Evolutionary conservation across 148 eudicot species (phyloP), one percentile per base, ranked within the genome.

Genomic region (Chenopodium quinoa): DNA sequence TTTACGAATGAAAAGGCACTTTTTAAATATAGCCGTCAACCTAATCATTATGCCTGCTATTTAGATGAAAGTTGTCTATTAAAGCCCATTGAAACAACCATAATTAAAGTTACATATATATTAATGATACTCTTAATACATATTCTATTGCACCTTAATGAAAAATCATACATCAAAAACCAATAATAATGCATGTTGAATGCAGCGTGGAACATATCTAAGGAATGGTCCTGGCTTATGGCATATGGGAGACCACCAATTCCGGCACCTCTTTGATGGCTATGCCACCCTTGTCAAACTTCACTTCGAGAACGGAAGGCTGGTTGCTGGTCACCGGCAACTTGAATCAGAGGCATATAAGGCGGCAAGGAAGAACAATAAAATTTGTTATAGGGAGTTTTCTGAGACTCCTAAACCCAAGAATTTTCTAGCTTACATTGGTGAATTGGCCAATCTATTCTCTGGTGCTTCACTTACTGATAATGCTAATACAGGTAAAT

Each of bases 251-350:
- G 96, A 94, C 86, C 90, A 97, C 91, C 72, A 90, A 73, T 92
- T 97, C 86, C 88, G 98, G 66, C 99, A 97, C 87, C 95, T 97
- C 78, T 97, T 97, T 74, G 99, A 97, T 76, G 99, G 98, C 82
- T 97, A 94, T 66, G 95, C 99, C 80, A 97, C 99, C 82, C 87
- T 97, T 1, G 99, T 97, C 79, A 87, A 92, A 56, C 97, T 97
- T 32, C 91, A 85, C 64, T 97, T 97, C 66, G 88, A 92, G 22
- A 80, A 80, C 7, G 98, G 98, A 47, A 80, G 81, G 44, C 81
- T 92, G 8, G 50, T 58, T 2, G 94, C 91, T 84, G 92, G 86
- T 52, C 99, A 97, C 85, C 93, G 98, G 0, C 99, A 97, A 80
- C 80, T 97, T 50, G 94, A 97, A 73, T 94, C 99, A 4, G 96